Base-by-base conservation (phyloP, 768 basidiomycete species). In the Hypholoma sublateritium region DNA sequence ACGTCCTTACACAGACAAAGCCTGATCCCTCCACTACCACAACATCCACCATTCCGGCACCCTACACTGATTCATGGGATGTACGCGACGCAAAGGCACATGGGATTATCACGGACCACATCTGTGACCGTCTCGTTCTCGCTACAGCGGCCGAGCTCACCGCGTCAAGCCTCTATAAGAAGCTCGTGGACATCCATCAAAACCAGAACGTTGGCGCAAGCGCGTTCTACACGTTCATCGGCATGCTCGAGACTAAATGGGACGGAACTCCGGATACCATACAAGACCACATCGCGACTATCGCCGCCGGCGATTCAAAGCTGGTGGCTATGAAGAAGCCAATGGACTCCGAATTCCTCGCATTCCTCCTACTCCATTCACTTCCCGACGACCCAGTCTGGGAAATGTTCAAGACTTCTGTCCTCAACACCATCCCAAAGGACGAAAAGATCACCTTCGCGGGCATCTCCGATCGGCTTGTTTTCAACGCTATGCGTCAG, bases 401-500 rank as follows among this genome's bases (percentile, higher is more conserved):
- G 59, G 59, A 61, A 17, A 57, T 53, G 12, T 60, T 60, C 43
- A 60, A 60, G 43, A 46, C 51, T n/a, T 56, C 50, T 2, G 43
- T 55, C 25, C 50, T 58, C 19, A 45, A 45, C n/a, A 5, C 44
- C 5, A 17, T 45, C 2, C 44, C 44, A 19, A 45, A 45, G 21
- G 44, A 45, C 44, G 21, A 13, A 7, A 45, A 45, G 24, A 45
- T 45, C 44, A 45, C 44, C 6, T 45, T 45, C 19, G 2, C n/a
- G 7, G 44, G 19, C 21, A 45, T 45, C 17, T 45, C 44, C 13
- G 44, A 45, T 22, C 44, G 44, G 7, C 44, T 45, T 4, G 21
- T 45, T 8, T 45, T 45, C 19, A 45, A 45, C 44, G 44, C 44
- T 17, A 45, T 45, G 44, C 44, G 44, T 13, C 44, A 45, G n/a